Base-by-base conservation (phyloP, 108 stramenopile genomes). In the Skeletonema potamos region DNA sequence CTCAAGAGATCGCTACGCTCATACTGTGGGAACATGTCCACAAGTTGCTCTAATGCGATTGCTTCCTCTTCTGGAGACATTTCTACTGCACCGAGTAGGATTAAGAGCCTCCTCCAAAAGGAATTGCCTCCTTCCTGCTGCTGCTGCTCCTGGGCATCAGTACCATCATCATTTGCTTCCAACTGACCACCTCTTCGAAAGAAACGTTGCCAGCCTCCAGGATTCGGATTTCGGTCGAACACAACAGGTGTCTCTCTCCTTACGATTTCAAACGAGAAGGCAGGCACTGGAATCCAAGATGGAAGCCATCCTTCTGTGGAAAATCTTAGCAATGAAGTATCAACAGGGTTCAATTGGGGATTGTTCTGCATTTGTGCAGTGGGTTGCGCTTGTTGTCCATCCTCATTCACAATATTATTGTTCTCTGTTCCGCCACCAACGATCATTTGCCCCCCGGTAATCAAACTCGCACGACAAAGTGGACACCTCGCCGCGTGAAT, bases 1-100 rank as follows among this genome's bases (percentile, higher is more conserved):
- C 86, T 83, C 39, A 79, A 64, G 61, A 92, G 70, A 67, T 92
- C 89, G 9, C 66, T 76, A 9, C 92, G 87, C 24, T 89, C 86
- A 61, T 90, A 90, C 41, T 79, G 78, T 62, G 91, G 87, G 71
- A 92, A 89, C 88, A 89, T 92, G 48, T 88, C 89, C 12, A 87
- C 84, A 22, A 92, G 55, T 37, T 87, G 84, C 32, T 80, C 88
- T 32, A 92, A 58, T 27, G 92, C 87, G 0, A 58, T 37, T 8
- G 87, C 86, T 72, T 92, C 89, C 63, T 92, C 89, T 73, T 92
- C 89, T 9, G 87, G 84, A 22, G 85, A 82, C 92, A 92, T 90
- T 15, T 89, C 85, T 13, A 92, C 64, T 1, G 74, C 77, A 26
- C 91, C 91, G 1, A 85, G 58, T 36, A 92, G 37, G 6, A 84